Percentiles rank a stretch among this genome's conserved stretches.
These are phyloP conservation scores for Apiotrichum montevideense DNA, from an alignment of 1,284 basidiomycete species.

Conservation along the genomic window DNA sequence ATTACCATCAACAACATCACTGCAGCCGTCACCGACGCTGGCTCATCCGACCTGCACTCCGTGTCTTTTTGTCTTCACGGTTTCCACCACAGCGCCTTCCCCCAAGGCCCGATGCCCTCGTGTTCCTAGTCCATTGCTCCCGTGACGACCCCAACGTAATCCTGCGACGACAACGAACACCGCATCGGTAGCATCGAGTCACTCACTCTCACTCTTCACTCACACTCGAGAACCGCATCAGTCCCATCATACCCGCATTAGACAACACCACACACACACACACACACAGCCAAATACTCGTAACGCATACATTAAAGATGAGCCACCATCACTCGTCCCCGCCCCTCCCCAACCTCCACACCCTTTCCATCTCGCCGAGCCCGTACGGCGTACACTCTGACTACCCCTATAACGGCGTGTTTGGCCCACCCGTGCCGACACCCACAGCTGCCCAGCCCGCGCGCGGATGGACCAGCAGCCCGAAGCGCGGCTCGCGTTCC, in stretches of 20 bases:
- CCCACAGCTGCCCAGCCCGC: constrained; percentile 19
- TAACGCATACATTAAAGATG: constrained; percentile 2
- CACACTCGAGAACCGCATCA: not conserved
- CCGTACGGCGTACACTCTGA: constrained; percentile 23
- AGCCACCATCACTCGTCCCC: constrained; percentile 29
- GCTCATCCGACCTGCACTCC: too few species aligned
- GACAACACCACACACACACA: not conserved
- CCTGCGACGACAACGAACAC: constrained; percentile 1
- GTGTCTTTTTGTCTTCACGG: too few species aligned
- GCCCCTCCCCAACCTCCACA: constrained; percentile 37
- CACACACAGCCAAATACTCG: not conserved
- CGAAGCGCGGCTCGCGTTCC: constrained; percentile 32
- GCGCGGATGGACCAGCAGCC: constrained; percentile 24
- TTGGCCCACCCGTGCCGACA: constrained; percentile 34
- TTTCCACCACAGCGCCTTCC: too few species aligned
- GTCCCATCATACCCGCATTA: not conserved
- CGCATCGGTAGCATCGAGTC: not conserved
- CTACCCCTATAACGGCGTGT: constrained; percentile 42
- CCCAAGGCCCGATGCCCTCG: constrained; percentile 1
- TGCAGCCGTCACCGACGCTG: too few species aligned
- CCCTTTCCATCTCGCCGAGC: constrained; percentile 33
- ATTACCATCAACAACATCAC: too few species aligned
- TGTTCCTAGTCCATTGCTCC: constrained; percentile 7
- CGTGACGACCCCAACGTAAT: constrained; percentile 8
- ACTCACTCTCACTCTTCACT: not conserved